Conservation (phyloP, 805 yeast genomes). For the Yarrowia hollandica region DNA sequence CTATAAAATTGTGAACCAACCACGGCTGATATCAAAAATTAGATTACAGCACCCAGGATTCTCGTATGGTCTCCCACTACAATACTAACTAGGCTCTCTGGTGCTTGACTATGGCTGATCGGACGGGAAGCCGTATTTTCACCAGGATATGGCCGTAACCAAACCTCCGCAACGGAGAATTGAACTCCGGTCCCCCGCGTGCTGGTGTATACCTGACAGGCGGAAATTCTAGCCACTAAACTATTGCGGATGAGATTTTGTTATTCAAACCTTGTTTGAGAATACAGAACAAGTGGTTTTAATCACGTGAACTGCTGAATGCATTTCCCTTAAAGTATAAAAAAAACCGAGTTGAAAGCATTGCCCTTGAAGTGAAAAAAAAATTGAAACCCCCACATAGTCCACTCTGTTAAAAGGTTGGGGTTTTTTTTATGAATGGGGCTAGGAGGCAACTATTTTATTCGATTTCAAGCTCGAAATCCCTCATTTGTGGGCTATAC, state of each 20-base stretch:
- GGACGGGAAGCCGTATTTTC: constrained; percentile 28
- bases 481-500: too few relatives aligned
- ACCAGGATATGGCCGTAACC: constrained; percentile 28
- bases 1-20: too few relatives aligned
- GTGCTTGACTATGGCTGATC: constrained; percentile 29
- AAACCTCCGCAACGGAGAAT: constrained; percentile 27
- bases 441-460: too few relatives aligned
- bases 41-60: constrained; percentile 28
- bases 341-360: too few relatives aligned
- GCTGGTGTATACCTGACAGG: constrained; percentile 39
- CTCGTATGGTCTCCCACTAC: constrained; percentile 29
- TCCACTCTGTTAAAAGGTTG: too few relatives aligned
- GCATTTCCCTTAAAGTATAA: neutral
- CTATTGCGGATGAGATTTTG: constrained; percentile 35
- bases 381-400: too few relatives aligned
- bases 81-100: constrained; percentile 28
- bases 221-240: constrained; percentile 46
- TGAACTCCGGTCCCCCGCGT: constrained; percentile 29
- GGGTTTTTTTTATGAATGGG: too few relatives aligned
- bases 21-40: too few relatives aligned
- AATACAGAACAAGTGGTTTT: neutral
- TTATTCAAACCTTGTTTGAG: neutral
- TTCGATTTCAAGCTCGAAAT: too few relatives aligned
- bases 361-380: too few relatives aligned
- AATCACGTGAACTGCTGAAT: constrained; percentile 8